These are phyloP conservation scores for Nitzschia putrida DNA, from an alignment of 108 stramenopile species.

Conservation along the genomic window DNA sequence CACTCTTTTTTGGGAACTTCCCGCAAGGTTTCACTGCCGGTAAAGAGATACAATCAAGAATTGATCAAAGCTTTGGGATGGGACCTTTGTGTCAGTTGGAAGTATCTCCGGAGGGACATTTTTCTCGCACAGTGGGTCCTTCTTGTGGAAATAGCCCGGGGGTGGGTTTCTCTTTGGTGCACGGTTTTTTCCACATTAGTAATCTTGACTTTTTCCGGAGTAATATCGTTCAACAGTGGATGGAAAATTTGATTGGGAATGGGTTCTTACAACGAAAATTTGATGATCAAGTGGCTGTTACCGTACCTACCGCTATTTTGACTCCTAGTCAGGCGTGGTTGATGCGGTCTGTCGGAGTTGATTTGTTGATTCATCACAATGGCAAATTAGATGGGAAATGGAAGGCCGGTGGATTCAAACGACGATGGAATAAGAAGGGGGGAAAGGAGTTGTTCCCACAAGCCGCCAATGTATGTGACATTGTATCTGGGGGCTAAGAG, in stretches of 20 bases:
- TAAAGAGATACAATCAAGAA: conserved; percentile 3
- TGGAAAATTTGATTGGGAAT: conserved; percentile 39
- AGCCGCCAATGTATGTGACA: conserved; percentile 10
- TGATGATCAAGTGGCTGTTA: conserved; percentile 59
- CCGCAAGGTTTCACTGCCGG: conserved; percentile 28
- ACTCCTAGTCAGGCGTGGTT: conserved; percentile 39
- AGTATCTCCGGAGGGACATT: conserved; percentile 13
- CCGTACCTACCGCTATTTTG: conserved; percentile 43
- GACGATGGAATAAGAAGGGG: conserved; percentile 23
- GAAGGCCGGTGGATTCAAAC: conserved; percentile 23
- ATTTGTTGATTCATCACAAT: conserved; percentile 47
- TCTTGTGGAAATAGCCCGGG: neutral
- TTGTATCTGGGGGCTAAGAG: conserved; percentile 10
- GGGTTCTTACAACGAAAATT: conserved; percentile 39
- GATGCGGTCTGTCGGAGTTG: conserved; percentile 28
- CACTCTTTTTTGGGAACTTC: conserved; percentile 43
- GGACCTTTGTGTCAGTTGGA: conserved; percentile 23
- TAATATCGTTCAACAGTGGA: conserved; percentile 29
- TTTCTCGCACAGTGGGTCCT: neutral
- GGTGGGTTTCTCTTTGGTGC: conserved; percentile 17
- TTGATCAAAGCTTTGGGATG: conserved; percentile 33
- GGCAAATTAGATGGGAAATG: conserved; percentile 35
- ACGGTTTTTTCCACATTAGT: conserved; percentile 59
- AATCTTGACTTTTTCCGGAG: conserved; percentile 49
- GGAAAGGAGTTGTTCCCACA: conserved; percentile 28